A percentile compares a stretch with the other conserved stretches of the same genome.
Evolutionary conservation across 768 basidiomycete species (phyloP).

Genomic region (Arthromyces matolae): DNA sequence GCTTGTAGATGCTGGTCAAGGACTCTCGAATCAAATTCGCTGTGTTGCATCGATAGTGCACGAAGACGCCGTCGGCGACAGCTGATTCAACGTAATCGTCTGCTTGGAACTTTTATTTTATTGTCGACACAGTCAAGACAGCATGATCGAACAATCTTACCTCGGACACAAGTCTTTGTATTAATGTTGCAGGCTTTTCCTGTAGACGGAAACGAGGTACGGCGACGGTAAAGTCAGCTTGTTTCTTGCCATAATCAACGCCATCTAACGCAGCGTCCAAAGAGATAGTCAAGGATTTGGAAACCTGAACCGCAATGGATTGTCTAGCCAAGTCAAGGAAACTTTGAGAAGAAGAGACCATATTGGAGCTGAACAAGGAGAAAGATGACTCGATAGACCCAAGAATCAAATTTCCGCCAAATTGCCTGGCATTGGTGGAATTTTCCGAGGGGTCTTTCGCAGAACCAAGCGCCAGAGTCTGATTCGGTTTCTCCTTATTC

Average conservation of each 20-base stretch:
- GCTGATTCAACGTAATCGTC: slow-evolving; percentile 7
- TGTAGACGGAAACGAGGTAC: slow-evolving; percentile 44
- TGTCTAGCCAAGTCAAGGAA: slow-evolving; percentile 1
- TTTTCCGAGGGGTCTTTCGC: too few relatives aligned
- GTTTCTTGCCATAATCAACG: slow-evolving; percentile 89
- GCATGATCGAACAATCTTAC: not conserved
- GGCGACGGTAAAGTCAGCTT: slow-evolving; percentile 86
- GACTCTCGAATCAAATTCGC: slow-evolving; percentile 7
- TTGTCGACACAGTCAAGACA: not conserved
- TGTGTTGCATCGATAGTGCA: slow-evolving; percentile 7
- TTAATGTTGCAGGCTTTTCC: slow-evolving; percentile 5
- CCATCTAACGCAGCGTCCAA: slow-evolving; percentile 35
- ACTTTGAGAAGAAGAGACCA: not conserved
- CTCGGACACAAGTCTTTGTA: slow-evolving; percentile 8
- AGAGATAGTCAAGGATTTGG: not conserved
- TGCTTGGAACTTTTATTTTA: not conserved
- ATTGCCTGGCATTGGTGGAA: too few relatives aligned
- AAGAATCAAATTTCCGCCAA: too few relatives aligned
- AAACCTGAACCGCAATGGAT: slow-evolving; percentile 6
- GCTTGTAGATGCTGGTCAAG: slow-evolving; percentile 38
- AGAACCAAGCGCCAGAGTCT: too few relatives aligned
- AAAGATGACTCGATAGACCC: too few relatives aligned
- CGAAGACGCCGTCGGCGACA: slow-evolving; percentile 9
- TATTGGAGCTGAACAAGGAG: too few relatives aligned
- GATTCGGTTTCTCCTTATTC: too few relatives aligned